Conservation (phyloP, 345 rosid species). For the Cochlearia excelsa region DNA sequence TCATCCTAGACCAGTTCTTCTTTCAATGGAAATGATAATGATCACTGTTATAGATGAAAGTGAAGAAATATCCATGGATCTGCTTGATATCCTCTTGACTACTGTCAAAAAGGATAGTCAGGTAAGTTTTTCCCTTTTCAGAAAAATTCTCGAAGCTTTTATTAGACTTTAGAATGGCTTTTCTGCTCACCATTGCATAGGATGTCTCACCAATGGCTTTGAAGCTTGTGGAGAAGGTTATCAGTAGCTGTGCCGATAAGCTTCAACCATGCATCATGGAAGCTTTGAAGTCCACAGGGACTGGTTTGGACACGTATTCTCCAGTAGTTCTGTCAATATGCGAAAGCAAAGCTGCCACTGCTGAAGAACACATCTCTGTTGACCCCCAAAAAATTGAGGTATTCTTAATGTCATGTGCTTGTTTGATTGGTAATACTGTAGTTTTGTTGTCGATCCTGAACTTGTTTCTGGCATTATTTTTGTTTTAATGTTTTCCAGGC, state of each 20-base stretch:
- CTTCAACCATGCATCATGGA: constrained; percentile 55
- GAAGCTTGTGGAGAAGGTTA: constrained; percentile 58
- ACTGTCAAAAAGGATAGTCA: constrained; percentile 54
- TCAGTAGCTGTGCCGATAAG: constrained; percentile 51
- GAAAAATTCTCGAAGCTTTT: background rate
- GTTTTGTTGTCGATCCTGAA: constrained; percentile 28
- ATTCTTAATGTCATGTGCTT: constrained; percentile 9
- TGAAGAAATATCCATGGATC: constrained; percentile 55
- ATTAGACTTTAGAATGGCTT: constrained; percentile 13
- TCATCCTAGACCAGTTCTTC: constrained; percentile 46
- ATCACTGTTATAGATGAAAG: constrained; percentile 60
- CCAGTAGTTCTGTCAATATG: constrained; percentile 52
- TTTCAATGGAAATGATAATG: constrained; percentile 75
- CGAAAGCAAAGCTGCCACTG: constrained; percentile 31
- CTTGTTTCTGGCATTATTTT: background rate
- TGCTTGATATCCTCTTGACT: constrained; percentile 60
- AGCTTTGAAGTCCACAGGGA: constrained; percentile 43
- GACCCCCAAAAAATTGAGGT: constrained; percentile 47
- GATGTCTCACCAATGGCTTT: constrained; percentile 42
- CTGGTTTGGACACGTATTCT: constrained; percentile 55
- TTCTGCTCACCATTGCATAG: constrained; percentile 35
- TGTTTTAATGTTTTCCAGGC: constrained; percentile 27
- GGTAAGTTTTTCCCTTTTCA: constrained; percentile 39
- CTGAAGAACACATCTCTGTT: constrained; percentile 28
- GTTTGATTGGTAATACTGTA: background rate